Evolutionary conservation across 192 early-diverging fungal genomes (phyloP).

Genomic region (Spizellomyces sp.): DNA sequence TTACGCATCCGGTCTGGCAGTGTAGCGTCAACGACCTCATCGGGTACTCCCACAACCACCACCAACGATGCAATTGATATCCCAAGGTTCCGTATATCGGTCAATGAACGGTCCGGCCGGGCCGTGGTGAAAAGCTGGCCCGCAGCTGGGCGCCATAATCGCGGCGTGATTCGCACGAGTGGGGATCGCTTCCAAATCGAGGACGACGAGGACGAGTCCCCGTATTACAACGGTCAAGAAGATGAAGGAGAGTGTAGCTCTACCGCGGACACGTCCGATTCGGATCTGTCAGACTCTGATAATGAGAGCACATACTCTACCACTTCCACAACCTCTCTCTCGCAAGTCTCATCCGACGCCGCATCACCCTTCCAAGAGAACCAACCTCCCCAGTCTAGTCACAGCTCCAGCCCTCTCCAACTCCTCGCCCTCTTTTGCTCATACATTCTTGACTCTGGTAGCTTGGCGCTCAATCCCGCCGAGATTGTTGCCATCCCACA

Average conservation of each 20-base stretch:
- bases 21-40: neutral
- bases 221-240: neutral
- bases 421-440: conserved; percentile 24
- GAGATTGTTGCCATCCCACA: too few relatives aligned
- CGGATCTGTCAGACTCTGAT: neutral
- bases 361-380: neutral
- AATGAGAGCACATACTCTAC: neutral
- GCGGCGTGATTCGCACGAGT: neutral
- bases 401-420: conserved; percentile 3
- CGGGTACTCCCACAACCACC: neutral
- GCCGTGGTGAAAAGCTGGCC: too few relatives aligned
- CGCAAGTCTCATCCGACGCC: neutral
- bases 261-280: neutral
- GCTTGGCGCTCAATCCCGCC: too few relatives aligned
- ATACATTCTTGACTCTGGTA: conserved; percentile 16
- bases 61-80: neutral
- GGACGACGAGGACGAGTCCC: neutral
- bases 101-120: neutral
- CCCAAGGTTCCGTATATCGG: neutral
- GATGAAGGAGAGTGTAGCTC: neutral
- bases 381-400: neutral
- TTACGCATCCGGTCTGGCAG: neutral
- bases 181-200: neutral
- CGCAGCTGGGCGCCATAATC: neutral
- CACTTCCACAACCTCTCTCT: neutral